These are phyloP conservation scores for Mycena rosella DNA, from an alignment of 768 basidiomycete genomes.

Conservation along the genomic window DNA sequence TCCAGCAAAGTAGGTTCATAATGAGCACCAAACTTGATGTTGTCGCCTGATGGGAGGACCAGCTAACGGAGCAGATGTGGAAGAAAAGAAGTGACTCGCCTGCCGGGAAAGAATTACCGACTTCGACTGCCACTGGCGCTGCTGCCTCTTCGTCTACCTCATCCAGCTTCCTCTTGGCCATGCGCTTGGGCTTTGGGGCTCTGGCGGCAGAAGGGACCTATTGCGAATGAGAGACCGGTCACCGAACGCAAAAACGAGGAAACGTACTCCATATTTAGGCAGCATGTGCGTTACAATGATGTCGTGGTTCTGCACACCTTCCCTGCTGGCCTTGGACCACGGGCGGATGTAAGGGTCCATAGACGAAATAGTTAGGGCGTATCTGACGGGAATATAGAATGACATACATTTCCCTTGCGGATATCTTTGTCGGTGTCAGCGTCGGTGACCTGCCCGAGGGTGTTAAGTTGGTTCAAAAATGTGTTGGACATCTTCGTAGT, in stretches of 20 bases:
- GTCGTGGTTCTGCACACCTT: background rate
- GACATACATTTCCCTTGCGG: background rate
- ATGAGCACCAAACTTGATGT: background rate
- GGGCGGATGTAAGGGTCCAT: background rate
- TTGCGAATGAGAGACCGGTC: background rate
- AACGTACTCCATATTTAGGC: conserved; percentile 3
- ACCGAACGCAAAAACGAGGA: background rate
- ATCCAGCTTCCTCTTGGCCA: too few relatives aligned
- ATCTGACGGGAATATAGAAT: background rate
- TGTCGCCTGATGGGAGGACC: background rate
- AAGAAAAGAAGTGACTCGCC: background rate
- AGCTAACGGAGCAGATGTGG: background rate
- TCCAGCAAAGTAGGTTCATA: background rate
- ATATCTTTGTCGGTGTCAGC: background rate
- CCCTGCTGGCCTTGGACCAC: background rate
- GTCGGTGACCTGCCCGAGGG: background rate
- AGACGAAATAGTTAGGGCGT: too few relatives aligned
- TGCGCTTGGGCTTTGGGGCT: background rate
- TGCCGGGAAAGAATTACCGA: background rate
- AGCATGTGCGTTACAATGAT: conserved; percentile 6
- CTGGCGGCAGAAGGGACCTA: background rate
- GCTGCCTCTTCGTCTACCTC: too few relatives aligned
- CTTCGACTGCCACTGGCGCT: background rate
- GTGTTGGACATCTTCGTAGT: background rate
- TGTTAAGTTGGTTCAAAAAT: background rate